A percentile compares a stretch with the other conserved stretches of the same genome.
phyloP scores from a whole-genome alignment of 352 stramenopile species.

The Peronospora farinosa region DNA sequence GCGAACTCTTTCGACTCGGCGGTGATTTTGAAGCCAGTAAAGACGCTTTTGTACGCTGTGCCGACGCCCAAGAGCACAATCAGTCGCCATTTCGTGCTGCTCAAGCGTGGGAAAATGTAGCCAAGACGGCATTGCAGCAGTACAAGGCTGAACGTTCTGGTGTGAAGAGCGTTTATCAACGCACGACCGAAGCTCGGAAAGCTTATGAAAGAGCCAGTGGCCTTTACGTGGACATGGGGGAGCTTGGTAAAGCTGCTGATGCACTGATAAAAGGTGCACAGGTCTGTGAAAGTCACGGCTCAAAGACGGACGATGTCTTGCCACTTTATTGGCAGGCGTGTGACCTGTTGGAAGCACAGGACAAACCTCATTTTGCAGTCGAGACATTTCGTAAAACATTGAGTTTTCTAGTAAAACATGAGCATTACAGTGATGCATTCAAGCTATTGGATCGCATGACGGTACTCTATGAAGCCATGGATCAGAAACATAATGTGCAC shows the following conservation, averaged over 20 bases:
- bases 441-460: slow-evolving; percentile 49
- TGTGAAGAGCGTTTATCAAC: slow-evolving; percentile 22
- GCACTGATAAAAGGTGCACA: slow-evolving; percentile 61
- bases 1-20: slow-evolving; percentile 58
- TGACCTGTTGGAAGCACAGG: slow-evolving; percentile 68
- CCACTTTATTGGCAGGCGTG: slow-evolving; percentile 61
- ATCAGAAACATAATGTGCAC: slow-evolving; percentile 61
- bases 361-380: slow-evolving; percentile 78
- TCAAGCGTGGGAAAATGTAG: slow-evolving; percentile 69
- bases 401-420: slow-evolving; percentile 59
- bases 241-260: slow-evolving; percentile 77
- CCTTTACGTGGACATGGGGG: slow-evolving; percentile 76
- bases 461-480: slow-evolving; percentile 52
- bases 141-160: slow-evolving; percentile 46
- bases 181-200: slow-evolving; percentile 42
- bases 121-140: slow-evolving; percentile 65
- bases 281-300: slow-evolving; percentile 41
- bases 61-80: slow-evolving; percentile 64
- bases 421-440: slow-evolving; percentile 38
- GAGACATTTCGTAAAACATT: slow-evolving; percentile 77
- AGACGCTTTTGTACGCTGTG: slow-evolving; percentile 47
- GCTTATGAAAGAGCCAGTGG: slow-evolving; percentile 57
- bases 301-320: slow-evolving; percentile 33
- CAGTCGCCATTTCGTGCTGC: slow-evolving; percentile 66
- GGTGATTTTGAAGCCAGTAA: slow-evolving; percentile 61